Base-by-base conservation (phyloP, 2,329 filamentous ascomycete genomes). In the Colletotrichum graminicola region DNA sequence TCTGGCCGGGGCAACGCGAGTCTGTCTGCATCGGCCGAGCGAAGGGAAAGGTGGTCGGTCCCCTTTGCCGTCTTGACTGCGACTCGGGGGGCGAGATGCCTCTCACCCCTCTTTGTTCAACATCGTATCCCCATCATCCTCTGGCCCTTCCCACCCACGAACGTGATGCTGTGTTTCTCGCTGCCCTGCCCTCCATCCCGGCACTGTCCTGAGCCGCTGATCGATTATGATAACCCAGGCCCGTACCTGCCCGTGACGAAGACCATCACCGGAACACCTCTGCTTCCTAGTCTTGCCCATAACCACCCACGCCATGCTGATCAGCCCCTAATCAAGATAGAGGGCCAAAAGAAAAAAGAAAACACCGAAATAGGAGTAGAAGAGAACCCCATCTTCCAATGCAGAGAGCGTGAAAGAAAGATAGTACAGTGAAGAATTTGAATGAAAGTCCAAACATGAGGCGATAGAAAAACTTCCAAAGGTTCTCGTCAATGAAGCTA, bases 81-180 rank as follows among this genome's bases (percentile, higher is more conserved):
- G 54, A 69, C 62, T 60, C 62, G 66, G 45, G 34, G 51, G 52
- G 54, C 29, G 66, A 51, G 45, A 18, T 29, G 61, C 52, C 61
- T 64, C n/a, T 49, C 61, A n/a, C 52, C 43, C 51, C 61, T 65
- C 57, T 49, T 57, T 36, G 49, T 55, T 43, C 29, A 32, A 41
- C n/a, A 18, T 66, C 29, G 62, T 71, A 29, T 49, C 55, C 55
- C 55, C 63, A 70, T 55, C 47, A 67, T 70, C 56, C 67, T 70
- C 56, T 26, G 56, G 47, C 63, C 56, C 36, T 56, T 16, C 21
- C 45, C 36, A n/a, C 18, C n/a, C 16, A 21, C 49, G 32, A 18
- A 34, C 16, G 18, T 26, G 49, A 34, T 41, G 23, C 14, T 34
- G 55, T 54, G 41, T 49, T 59, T 41, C 34, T 41, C 60, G 6